These are phyloP conservation scores for Miscanthus lutarioriparius DNA, from an alignment of 176 grass and related monocot species.

Conservation along the genomic window DNA sequence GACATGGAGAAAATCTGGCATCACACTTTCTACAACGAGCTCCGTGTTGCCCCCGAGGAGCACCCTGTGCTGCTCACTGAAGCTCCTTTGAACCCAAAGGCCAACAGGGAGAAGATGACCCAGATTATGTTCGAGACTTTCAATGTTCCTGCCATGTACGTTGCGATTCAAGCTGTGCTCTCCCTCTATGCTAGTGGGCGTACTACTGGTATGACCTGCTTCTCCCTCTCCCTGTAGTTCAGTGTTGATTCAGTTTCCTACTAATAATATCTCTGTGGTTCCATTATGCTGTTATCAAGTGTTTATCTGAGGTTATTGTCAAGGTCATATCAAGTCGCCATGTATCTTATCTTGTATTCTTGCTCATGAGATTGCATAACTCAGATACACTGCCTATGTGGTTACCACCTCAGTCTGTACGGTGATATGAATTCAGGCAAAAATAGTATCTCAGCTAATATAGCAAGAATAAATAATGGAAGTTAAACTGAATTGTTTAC, in stretches of 20 bases:
- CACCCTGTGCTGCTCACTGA: conserved; percentile 84
- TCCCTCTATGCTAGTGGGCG: conserved; percentile 86
- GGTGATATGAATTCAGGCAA: background rate
- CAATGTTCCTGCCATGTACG: conserved; percentile 86
- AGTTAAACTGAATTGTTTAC: background rate
- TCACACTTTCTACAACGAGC: conserved; percentile 87
- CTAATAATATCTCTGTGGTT: background rate
- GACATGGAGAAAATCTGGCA: conserved; percentile 94
- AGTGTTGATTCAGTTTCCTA: background rate
- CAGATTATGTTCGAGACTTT: conserved; percentile 90
- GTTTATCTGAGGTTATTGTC: background rate
- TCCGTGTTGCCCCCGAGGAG: conserved; percentile 81
- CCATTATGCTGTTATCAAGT: background rate
- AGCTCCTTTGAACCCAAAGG: conserved; percentile 84
- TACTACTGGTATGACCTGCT: conserved; percentile 51
- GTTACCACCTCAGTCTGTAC: background rate
- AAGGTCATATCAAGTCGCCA: no score
- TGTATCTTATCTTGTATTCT: background rate
- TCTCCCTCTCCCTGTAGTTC: conserved; percentile 12
- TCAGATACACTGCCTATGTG: background rate
- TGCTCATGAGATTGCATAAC: background rate
- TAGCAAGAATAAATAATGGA: background rate
- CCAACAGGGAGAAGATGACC: conserved; percentile 93
- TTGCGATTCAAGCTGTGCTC: conserved; percentile 81
- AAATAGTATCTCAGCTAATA: background rate